Conservation (phyloP, 1,284 basidiomycete genomes). For the Apiotrichum porosum region DNA sequence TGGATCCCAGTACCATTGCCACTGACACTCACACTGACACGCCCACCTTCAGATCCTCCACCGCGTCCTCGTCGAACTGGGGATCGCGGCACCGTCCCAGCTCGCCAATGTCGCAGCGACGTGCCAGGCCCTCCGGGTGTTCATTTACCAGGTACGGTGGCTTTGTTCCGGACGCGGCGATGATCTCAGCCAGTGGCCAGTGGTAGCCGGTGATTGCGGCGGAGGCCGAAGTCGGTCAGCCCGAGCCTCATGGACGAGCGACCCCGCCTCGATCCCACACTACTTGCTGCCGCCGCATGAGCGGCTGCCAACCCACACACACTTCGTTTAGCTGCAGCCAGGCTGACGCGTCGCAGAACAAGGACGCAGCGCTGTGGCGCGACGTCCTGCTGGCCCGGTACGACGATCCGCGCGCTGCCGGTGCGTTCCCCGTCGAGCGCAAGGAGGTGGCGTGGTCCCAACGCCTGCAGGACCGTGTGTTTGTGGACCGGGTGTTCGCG, state of each 20-base stretch:
- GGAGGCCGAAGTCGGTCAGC: no score
- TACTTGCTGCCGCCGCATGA: no score
- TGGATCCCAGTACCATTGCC: not conserved
- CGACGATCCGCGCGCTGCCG: slow-evolving; percentile 35
- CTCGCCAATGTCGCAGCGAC: slow-evolving; percentile 26
- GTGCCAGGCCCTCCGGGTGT: slow-evolving; percentile 29
- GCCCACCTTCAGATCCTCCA: slow-evolving; percentile 22
- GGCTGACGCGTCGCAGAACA: slow-evolving; percentile 22
- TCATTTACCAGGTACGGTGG: slow-evolving; percentile 37
- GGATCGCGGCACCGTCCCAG: slow-evolving; percentile 11
- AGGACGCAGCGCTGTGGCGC: slow-evolving; percentile 41
- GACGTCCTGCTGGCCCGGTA: slow-evolving; percentile 28
- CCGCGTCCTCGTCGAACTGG: slow-evolving; percentile 24
- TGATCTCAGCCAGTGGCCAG: not conserved
- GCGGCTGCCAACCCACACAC: no score
- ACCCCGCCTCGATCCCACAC: no score
- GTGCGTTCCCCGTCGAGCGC: slow-evolving; percentile 4
- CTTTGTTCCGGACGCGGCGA: no score
- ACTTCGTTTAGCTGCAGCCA: not conserved
- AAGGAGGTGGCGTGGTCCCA: slow-evolving; percentile 27
- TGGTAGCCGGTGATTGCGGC: no score
- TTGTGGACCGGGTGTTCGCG: slow-evolving; percentile 25
- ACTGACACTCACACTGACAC: not conserved
- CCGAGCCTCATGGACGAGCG: no score
- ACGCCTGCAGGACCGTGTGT: slow-evolving; percentile 26